A percentile compares a stretch with the other conserved stretches of the same genome.
Conservation (phyloP, 148 eudicot species). For the Gaultheria prostrata region DNA sequence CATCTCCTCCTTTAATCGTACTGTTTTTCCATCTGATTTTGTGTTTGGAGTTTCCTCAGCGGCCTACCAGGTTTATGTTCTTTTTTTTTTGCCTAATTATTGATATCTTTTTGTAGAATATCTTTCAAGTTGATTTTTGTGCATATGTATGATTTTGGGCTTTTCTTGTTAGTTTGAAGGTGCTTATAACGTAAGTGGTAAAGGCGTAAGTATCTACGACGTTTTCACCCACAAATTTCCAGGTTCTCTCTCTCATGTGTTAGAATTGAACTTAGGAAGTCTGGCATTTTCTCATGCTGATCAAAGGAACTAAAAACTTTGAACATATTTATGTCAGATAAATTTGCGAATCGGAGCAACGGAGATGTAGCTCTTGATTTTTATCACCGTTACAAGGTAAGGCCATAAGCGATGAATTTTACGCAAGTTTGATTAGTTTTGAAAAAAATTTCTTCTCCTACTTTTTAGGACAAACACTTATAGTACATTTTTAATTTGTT, state of each 20-base stretch:
- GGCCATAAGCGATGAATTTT: background rate
- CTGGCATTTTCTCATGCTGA: too few species aligned
- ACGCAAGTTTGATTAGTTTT: too few species aligned
- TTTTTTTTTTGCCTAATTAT: too few species aligned
- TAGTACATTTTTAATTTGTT: too few species aligned
- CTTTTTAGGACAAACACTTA: too few species aligned
- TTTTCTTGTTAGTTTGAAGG: conserved; percentile 7
- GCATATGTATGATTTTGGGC: background rate
- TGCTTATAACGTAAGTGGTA: background rate
- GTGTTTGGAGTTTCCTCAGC: background rate
- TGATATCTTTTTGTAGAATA: too few species aligned
- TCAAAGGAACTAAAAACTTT: background rate
- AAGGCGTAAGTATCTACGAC: too few species aligned
- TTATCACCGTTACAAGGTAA: conserved; percentile 30
- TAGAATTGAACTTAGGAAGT: background rate
- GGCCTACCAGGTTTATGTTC: background rate
- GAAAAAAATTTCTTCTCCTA: too few species aligned
- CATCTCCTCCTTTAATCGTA: background rate
- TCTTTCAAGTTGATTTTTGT: too few species aligned
- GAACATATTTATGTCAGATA: conserved; percentile 6
- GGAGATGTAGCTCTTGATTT: conserved; percentile 25
- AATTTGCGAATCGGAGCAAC: conserved; percentile 4
- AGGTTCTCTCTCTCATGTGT: background rate
- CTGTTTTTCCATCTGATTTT: background rate
- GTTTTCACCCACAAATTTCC: too few species aligned